A percentile compares a stretch with the other conserved stretches of the same genome.
These are phyloP conservation scores for Acanthochlamys bracteata DNA, from an alignment of 106 monocot genomes.

Conservation along the genomic window DNA sequence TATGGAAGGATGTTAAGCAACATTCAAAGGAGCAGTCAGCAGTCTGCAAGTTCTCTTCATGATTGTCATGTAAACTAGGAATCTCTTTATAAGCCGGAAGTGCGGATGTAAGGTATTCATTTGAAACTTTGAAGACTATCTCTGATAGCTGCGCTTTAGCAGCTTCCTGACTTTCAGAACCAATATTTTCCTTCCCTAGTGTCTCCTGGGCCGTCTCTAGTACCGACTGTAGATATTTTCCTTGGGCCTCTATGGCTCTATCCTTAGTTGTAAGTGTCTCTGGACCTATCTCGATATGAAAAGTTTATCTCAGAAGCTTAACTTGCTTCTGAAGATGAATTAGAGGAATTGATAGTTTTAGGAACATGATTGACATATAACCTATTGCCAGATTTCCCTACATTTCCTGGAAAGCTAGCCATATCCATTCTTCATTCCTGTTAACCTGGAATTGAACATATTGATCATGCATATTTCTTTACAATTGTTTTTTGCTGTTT, in stretches of 20 bases:
- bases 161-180: conserved; percentile 29
- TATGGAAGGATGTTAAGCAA: conserved; percentile 32
- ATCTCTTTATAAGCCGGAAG: conserved; percentile 16
- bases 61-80: conserved; percentile 10
- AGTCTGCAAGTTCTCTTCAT: conserved; percentile 14
- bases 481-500: not conserved
- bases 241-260: conserved; percentile 92
- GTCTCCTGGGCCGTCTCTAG: conserved; percentile 83
- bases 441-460: not conserved
- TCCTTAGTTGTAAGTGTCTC: conserved; percentile 50
- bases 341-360: too few species aligned
- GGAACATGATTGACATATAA: too few species aligned
- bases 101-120: conserved; percentile 32
- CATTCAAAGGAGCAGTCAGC: conserved; percentile 31
- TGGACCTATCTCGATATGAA: conserved; percentile 40
- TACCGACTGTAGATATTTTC: conserved; percentile 75
- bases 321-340: too few species aligned
- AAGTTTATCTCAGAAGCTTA: not conserved
- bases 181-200: conserved; percentile 47
- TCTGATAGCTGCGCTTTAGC: conserved; percentile 50
- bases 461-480: not conserved
- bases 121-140: conserved; percentile 45
- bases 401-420: too few species aligned
- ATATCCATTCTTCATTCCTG: too few species aligned
- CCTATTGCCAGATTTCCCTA: too few species aligned